Conservation (phyloP, 75 land plant genomes). For the Picea glauca region DNA sequence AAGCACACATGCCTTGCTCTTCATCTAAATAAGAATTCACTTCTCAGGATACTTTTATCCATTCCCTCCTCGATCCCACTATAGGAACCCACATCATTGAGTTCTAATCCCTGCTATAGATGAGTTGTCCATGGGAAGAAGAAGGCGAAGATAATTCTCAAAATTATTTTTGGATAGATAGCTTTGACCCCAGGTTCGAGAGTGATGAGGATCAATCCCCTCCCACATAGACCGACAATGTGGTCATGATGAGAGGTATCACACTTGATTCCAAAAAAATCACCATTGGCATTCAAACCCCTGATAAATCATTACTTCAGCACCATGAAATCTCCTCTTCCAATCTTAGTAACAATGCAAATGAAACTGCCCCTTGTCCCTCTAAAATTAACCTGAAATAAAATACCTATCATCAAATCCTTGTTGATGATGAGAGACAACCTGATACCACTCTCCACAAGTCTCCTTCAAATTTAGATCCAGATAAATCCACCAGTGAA, state of each 20-base stretch:
- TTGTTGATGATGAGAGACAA: not conserved
- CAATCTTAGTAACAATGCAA: not conserved
- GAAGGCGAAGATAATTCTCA: not conserved
- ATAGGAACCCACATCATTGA: not conserved
- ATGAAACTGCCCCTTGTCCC: no score
- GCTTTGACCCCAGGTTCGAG: not conserved
- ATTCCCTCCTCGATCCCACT: not conserved
- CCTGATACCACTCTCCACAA: not conserved
- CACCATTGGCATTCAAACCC: not conserved
- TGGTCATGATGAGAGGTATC: no score
- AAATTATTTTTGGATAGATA: not conserved
- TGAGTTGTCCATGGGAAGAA: not conserved
- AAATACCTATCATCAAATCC: not conserved
- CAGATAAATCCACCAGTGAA: not conserved
- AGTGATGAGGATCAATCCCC: not conserved
- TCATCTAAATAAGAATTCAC: not conserved
- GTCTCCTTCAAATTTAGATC: not conserved
- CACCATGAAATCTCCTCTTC: not conserved
- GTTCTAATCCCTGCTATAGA: not conserved
- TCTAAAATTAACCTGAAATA: not conserved
- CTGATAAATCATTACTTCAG: not conserved
- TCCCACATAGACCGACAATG: not conserved
- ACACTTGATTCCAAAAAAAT: not conserved
- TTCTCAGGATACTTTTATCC: not conserved
- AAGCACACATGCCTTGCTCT: not conserved